Evolutionary conservation across 2,329 filamentous ascomycete genomes (phyloP), one percentile per base, ranked within the genome.

Genomic region (Colletotrichum phormii): DNA sequence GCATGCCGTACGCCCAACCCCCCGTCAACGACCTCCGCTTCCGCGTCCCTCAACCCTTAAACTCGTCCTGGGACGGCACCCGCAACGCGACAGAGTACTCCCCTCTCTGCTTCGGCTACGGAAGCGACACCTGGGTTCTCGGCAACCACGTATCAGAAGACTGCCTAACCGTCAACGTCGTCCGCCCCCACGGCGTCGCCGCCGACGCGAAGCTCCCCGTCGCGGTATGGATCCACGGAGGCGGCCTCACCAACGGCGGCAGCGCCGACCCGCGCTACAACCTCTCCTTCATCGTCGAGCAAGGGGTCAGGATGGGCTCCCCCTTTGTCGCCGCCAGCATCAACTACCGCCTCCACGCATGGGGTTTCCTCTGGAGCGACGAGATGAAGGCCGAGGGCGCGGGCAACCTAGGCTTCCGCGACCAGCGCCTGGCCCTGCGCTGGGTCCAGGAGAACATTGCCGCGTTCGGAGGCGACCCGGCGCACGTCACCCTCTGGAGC

Each of bases 181-280:
- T 80, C 57, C 76, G 77, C 4, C 79, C 79, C 11, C 46, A 74
- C 67, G 75, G 75, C 53, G 33, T 76, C 64, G 29, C 84, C 58
- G 72, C 79, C 61, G 77, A 78, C 24, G 81, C 81, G 33, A 84
- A 82, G 18, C 82, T 92, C 2, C 90, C 90, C 0, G 87, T 92
- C 7, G 85, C 83, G 15, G 84, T 91, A 0, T 92, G 90, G 89
- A 90, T 92, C 33, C 87, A 91, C 75, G 86, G 86, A 54, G 81
- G 81, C 59, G 77, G 72, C 53, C 68, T 74, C 35, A 69, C 53
- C n/a, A 75, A 71, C 67, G 77, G 76, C 24, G 70, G 75, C 15
- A 73, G 75, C 81, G 18, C 76, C 76, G 86, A 88, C 66, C 77
- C 84, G 26, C 84, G 89, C 35, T 93, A 92, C 78, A 92, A 92